Conservation (phyloP, 228 moss, liverwort and hornwort genomes). For the Sphagnum magellanicum region DNA sequence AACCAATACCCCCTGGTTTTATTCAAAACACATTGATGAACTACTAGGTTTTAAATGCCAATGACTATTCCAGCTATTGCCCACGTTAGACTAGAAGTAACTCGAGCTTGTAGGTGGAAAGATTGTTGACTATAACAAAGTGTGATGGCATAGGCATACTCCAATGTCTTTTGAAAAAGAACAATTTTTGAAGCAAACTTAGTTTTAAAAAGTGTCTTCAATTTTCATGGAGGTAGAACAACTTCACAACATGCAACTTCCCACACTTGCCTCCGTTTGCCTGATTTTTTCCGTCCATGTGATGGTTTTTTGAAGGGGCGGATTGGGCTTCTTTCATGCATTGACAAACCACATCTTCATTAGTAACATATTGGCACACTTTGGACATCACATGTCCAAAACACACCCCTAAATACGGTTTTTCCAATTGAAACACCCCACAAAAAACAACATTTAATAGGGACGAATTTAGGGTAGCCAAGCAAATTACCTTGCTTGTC, state of each 20-base stretch:
- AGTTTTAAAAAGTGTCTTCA: slow-evolving; percentile 36
- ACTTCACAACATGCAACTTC: slow-evolving; percentile 31
- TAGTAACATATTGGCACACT: background rate
- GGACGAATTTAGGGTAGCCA: no score
- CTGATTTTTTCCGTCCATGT: slow-evolving; percentile 6
- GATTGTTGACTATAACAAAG: no score
- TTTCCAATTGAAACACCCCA: no score
- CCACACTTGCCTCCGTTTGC: slow-evolving; percentile 25
- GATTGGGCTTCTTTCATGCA: slow-evolving; percentile 31
- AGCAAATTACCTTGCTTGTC: no score
- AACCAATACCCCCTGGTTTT: slow-evolving; percentile 48
- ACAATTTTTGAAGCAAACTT: slow-evolving; percentile 37
- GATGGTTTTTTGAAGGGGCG: slow-evolving; percentile 19
- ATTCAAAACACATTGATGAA: slow-evolving; percentile 38
- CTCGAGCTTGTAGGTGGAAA: no score
- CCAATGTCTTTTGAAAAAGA: slow-evolving; percentile 26
- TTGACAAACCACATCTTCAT: slow-evolving; percentile 17
- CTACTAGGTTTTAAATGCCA: slow-evolving; percentile 37
- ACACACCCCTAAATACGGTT: no score
- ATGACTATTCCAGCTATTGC: slow-evolving; percentile 25
- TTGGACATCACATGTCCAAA: no score
- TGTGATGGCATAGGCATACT: slow-evolving; percentile 12
- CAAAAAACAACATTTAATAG: no score
- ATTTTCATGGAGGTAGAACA: slow-evolving; percentile 21
- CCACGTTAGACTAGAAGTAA: slow-evolving; percentile 12